Conservation (phyloP, 108 stramenopile genomes). For the Stephanodiscus minutulus region DNA sequence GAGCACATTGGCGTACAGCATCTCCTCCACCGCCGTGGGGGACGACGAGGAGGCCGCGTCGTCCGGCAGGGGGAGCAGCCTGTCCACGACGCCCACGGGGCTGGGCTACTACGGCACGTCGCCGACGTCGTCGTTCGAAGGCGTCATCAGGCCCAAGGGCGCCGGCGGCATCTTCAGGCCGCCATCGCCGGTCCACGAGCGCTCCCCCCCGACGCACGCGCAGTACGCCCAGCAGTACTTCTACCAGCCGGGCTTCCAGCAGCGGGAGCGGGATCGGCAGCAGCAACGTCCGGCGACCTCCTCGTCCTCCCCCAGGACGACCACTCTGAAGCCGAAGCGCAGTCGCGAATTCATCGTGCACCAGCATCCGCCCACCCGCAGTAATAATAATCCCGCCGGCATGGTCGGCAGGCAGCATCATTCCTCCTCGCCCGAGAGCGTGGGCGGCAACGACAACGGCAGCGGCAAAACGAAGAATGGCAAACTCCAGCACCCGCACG, state of each 20-base stretch:
- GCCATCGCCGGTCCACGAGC: slow-evolving; percentile 12
- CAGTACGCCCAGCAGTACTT: slow-evolving; percentile 1
- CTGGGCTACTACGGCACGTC: no score
- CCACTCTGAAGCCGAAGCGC: slow-evolving; percentile 3
- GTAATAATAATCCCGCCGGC: neutral
- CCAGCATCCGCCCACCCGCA: neutral
- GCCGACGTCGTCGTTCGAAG: neutral
- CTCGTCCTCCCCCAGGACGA: slow-evolving; percentile 4
- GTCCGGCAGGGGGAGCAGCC: slow-evolving; percentile 1
- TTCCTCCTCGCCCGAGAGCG: slow-evolving; percentile 1
- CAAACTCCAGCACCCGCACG: neutral
- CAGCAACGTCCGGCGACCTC: neutral
- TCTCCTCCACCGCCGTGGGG: slow-evolving; percentile 17
- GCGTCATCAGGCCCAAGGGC: slow-evolving; percentile 5
- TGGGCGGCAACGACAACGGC: no score
- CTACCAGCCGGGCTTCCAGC: no score
- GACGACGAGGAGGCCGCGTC: slow-evolving; percentile 20
- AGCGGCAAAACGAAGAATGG: neutral
- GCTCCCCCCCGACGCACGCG: slow-evolving; percentile 4
- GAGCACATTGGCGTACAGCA: slow-evolving; percentile 35
- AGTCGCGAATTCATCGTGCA: neutral
- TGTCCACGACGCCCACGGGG: neutral
- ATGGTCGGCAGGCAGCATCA: neutral
- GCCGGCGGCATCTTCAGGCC: slow-evolving; percentile 9
- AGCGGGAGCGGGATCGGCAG: slow-evolving; percentile 14